Conservation (phyloP, 805 yeast genomes). For the Metschnikowia shivogae region DNA sequence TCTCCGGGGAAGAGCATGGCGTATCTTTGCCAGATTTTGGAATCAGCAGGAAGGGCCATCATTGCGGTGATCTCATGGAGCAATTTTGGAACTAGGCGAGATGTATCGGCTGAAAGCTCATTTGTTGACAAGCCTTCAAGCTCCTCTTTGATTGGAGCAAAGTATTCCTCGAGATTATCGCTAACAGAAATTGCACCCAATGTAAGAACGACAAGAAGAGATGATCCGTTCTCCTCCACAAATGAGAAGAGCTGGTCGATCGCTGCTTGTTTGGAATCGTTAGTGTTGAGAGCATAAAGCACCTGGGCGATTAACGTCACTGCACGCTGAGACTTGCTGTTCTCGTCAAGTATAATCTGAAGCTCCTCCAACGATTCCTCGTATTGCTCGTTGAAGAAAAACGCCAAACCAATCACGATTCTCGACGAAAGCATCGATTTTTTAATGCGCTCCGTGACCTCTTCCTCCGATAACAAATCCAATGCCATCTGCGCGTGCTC, state of each 20-base stretch:
- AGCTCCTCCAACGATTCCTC: constrained; percentile 66
- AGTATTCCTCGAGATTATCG: constrained; percentile 54
- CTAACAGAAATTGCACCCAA: constrained; percentile 76
- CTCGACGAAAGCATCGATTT: constrained; percentile 50
- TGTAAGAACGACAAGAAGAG: constrained; percentile 62
- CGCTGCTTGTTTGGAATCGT: constrained; percentile 79
- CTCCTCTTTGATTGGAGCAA: constrained; percentile 66
- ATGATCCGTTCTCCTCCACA: constrained; percentile 61
- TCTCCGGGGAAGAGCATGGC: constrained; percentile 75
- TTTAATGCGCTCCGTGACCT: constrained; percentile 22
- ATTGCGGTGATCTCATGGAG: constrained; percentile 48
- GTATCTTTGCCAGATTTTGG: constrained; percentile 57
- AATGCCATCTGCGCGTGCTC: constrained; percentile 56
- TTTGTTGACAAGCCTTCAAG: constrained; percentile 46
- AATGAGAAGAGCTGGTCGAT: constrained; percentile 71
- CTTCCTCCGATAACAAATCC: constrained; percentile 43
- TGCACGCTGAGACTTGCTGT: constrained; percentile 60
- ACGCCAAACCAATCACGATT: constrained; percentile 67
- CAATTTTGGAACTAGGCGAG: constrained; percentile 55
- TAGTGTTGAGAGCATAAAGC: constrained; percentile 67
- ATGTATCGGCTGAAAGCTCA: constrained; percentile 47
- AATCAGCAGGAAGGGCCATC: constrained; percentile 22
- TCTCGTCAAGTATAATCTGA: constrained; percentile 49
- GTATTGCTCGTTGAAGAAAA: constrained; percentile 60
- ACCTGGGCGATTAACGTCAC: constrained; percentile 75